phyloP scores from a whole-genome alignment of 805 yeast genomes.

The Pichia kluyveri region DNA sequence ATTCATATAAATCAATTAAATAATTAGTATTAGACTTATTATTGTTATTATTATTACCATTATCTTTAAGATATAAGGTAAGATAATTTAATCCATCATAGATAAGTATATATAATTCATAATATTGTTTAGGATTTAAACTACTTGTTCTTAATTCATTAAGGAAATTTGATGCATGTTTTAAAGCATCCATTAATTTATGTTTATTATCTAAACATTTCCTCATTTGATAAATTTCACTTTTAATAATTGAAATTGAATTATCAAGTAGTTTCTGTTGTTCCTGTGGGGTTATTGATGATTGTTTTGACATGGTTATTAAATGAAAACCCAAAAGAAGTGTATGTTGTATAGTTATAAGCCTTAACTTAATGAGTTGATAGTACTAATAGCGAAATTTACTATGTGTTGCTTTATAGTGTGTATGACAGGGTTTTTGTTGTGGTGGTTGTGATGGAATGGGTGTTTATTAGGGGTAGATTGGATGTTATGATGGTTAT shows the following conservation, averaged over 20 bases:
- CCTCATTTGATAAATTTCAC: slow-evolving; percentile 69
- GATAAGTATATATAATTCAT: slow-evolving; percentile 77
- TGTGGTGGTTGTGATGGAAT: not conserved
- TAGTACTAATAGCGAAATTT: too few relatives aligned
- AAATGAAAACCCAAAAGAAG: too few relatives aligned
- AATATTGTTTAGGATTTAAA: slow-evolving; percentile 83
- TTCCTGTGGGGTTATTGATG: slow-evolving; percentile 15
- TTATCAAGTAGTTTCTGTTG: slow-evolving; percentile 31
- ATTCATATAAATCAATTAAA: slow-evolving; percentile 82
- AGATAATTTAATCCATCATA: slow-evolving; percentile 74
- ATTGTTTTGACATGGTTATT: slow-evolving; percentile 7
- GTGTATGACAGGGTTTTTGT: not conserved
- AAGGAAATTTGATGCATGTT: slow-evolving; percentile 75
- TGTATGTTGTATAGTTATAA: too few relatives aligned
- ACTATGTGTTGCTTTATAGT: too few relatives aligned
- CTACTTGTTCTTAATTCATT: slow-evolving; percentile 71
- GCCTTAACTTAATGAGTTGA: too few relatives aligned
- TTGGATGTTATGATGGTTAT: too few relatives aligned
- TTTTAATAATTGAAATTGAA: slow-evolving; percentile 45
- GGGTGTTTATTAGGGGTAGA: too few relatives aligned
- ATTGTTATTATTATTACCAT: slow-evolving; percentile 10
- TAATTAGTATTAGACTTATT: slow-evolving; percentile 34
- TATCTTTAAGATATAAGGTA: slow-evolving; percentile 53
- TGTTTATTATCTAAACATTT: slow-evolving; percentile 57
- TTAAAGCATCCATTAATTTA: slow-evolving; percentile 76